phyloP scores from a whole-genome alignment of 306 rosid genomes.

The Clitoria ternatea region DNA sequence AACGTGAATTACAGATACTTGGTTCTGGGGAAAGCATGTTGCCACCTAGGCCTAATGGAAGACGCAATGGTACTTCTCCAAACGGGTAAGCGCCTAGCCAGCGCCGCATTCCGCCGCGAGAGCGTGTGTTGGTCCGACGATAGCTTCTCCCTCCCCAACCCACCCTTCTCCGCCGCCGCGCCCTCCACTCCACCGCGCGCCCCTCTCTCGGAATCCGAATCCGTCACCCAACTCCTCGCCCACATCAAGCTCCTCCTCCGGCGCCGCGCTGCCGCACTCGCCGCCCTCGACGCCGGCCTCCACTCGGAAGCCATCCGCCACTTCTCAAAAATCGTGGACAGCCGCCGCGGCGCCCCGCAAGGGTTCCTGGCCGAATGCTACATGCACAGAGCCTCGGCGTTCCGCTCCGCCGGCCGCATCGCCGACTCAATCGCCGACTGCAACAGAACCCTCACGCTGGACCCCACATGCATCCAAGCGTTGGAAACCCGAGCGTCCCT shows the following conservation, averaged over 20 bases:
- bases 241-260: slow-evolving; percentile 85
- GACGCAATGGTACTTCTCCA: slow-evolving; percentile 96
- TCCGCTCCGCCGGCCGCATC: slow-evolving; percentile 57
- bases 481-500: slow-evolving; percentile 71
- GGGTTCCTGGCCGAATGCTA: slow-evolving; percentile 91
- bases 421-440: slow-evolving; percentile 86
- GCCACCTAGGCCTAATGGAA: slow-evolving; percentile 90
- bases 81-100: slow-evolving; percentile 88
- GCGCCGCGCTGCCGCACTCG: slow-evolving; percentile 76
- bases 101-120: slow-evolving; percentile 90
- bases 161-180: slow-evolving; percentile 30
- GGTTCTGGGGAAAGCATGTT: slow-evolving; percentile 90
- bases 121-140: slow-evolving; percentile 86
- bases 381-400: slow-evolving; percentile 66
- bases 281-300: slow-evolving; percentile 84
- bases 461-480: slow-evolving; percentile 78
- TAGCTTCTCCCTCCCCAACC: slow-evolving; percentile 59
- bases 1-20: slow-evolving; percentile 49
- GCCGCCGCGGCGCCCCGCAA: slow-evolving; percentile 90
- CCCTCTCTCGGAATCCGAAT: slow-evolving; percentile 51
- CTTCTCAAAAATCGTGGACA: slow-evolving; percentile 74
- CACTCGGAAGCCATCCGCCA: slow-evolving; percentile 89
- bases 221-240: slow-evolving; percentile 54
- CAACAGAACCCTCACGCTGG: slow-evolving; percentile 61
- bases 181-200: slow-evolving; percentile 43